A percentile compares a stretch with the other conserved stretches of the same genome.
Conservation (phyloP, 179 eudicot species). For the Spergularia azorica region DNA sequence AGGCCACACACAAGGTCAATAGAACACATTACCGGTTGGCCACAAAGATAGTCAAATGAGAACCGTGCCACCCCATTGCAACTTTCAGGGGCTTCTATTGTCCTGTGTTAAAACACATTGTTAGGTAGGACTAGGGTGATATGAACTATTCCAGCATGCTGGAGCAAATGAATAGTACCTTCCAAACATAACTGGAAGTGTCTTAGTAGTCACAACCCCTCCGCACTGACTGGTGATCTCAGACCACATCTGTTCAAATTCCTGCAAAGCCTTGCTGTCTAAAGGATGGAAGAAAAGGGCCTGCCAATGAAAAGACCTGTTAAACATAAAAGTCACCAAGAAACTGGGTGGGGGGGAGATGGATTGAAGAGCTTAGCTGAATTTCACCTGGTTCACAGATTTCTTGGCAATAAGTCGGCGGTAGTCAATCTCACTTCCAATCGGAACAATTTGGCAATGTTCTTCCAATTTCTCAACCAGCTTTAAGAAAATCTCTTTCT, state of each 20-base stretch:
- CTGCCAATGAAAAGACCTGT: conserved; percentile 42
- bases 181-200: conserved; percentile 91
- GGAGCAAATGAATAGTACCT: conserved; percentile 48
- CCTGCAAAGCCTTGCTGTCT: conserved; percentile 45
- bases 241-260: conserved; percentile 66
- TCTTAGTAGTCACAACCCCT: conserved; percentile 51
- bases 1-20: not conserved
- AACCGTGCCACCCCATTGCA: conserved; percentile 90
- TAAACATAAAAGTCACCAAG: not conserved
- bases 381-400: conserved; percentile 64
- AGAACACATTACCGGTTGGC: conserved; percentile 65
- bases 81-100: conserved; percentile 72
- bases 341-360: not conserved
- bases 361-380: not conserved
- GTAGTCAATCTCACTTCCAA: conserved; percentile 93
- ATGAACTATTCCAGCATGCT: not conserved
- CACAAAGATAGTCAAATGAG: conserved; percentile 83
- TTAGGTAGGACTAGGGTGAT: not conserved
- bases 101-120: conserved; percentile 38
- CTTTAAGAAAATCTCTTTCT: conserved; percentile 72
- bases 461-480: conserved; percentile 64
- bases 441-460: conserved; percentile 66
- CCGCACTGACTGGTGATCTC: conserved; percentile 48
- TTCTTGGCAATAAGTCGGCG: conserved; percentile 78
- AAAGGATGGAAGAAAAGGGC: conserved; percentile 76